A percentile compares a stretch with the other conserved stretches of the same genome.
phyloP scores from a whole-genome alignment of 2,329 filamentous ascomycete species.

The Daldinia sp. region DNA sequence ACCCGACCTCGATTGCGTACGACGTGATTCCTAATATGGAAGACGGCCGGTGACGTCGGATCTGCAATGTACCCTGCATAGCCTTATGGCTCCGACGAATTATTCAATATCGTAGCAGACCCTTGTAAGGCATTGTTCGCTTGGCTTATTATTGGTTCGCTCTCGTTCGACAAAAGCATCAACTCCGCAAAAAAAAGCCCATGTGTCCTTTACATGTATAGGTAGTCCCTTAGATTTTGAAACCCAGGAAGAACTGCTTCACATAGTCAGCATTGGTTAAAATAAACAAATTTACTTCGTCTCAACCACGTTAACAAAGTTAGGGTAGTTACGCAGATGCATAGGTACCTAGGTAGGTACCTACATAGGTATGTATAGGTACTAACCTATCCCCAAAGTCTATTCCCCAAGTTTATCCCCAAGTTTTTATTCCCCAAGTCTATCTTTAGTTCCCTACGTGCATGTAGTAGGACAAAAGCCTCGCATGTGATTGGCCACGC shows the following conservation, averaged over 20 bases:
- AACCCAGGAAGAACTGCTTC: constrained; percentile 6
- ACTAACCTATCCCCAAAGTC: background rate
- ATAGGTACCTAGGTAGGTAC: background rate
- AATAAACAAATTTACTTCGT: background rate
- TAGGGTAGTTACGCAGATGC: constrained; percentile 2
- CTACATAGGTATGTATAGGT: too few species aligned
- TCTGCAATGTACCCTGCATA: constrained; percentile 28
- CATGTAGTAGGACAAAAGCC: constrained; percentile 3
- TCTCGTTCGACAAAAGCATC: constrained; percentile 22
- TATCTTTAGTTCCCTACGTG: constrained; percentile 5
- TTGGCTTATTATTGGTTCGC: constrained; percentile 22
- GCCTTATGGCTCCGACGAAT: constrained; percentile 14
- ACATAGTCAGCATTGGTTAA: constrained; percentile 14
- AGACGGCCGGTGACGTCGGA: constrained; percentile 36
- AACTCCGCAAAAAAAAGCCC: constrained; percentile 29
- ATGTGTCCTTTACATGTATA: constrained; percentile 14
- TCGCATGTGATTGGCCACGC: constrained; percentile 20
- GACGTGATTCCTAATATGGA: constrained; percentile 21
- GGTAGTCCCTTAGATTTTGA: constrained; percentile 1
- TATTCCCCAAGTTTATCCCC: background rate
- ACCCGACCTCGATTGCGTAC: constrained; percentile 10
- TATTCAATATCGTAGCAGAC: constrained; percentile 13
- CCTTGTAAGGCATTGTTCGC: constrained; percentile 17
- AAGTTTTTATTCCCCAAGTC: background rate
- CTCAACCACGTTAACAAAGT: background rate